Evolutionary conservation across 192 early-diverging fungal genomes (phyloP), one percentile per base, ranked within the genome.

Genomic region (Backusella morwellensis): DNA sequence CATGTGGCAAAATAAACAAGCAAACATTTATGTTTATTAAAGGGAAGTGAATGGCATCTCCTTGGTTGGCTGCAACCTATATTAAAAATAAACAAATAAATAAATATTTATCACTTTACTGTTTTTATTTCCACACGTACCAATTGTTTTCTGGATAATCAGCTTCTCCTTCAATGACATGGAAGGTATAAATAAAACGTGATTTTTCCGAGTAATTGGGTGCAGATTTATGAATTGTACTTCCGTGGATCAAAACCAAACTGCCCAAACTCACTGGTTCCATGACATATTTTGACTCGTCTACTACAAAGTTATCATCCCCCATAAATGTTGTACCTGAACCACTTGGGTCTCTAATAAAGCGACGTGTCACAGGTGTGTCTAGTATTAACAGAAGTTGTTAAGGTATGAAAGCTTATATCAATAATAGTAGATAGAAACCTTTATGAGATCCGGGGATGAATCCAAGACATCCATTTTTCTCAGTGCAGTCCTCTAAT

Each of bases 141-240:
- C 96, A 98, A 82, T 98, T 98, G 73, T 92, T 88, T 19, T 75
- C 78, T 42, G 92, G 89, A 70, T 98, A 97, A 19, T 82, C 54
- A 8, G 85, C 86, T 1, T 78, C 52, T 6, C 94, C 95, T 50
- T 98, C 97, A 79, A 98, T 92, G 23, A 92, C 87, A 82, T 98
- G 97, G 88, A 98, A 98, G 0, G 97, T 98, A 81, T 98, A 98
- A 66, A 97, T 97, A 82, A 88, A 97, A 6, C 97, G 91, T 38
- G 92, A 93, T 77, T 91, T 89, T 42, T 83, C 77, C 32, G 93
- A 95, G 15, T 76, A 73, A 80, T 98, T 98, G 68, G 89, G 92
- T 35, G 90, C 89, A 5, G 95, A 96, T 80, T 92, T 90, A 80
- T 97, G 97, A 52, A 94, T 74, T 6, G 96, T 91, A 11, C 90